Percentiles rank a stretch among this genome's conserved stretches.
Evolutionary conservation across 2,329 filamentous ascomycete species (phyloP).

Genomic region (Dendryphion nanum): DNA sequence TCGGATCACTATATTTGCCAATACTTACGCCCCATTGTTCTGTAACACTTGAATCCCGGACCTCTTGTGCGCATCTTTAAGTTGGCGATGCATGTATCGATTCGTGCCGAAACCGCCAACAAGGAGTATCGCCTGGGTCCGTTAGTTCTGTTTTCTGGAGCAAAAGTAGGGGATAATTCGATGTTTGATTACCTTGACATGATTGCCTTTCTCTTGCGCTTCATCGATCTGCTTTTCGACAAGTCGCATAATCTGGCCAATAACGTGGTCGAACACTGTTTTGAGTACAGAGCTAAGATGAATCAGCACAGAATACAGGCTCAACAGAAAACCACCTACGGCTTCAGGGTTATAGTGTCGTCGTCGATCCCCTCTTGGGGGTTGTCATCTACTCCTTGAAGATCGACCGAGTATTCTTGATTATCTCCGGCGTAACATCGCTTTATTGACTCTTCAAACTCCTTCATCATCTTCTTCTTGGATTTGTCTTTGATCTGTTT

Average conservation of each 20-base stretch:
- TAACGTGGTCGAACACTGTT: constrained; percentile 12
- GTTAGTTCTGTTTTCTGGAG: too few relatives aligned
- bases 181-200: constrained; percentile 2
- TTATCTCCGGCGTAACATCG: constrained; percentile 3
- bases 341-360: constrained; percentile 11
- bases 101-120: constrained; percentile 12
- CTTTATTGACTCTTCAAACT: constrained; percentile 4
- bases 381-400: constrained; percentile 13
- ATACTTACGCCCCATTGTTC: too few relatives aligned
- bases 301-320: not conserved
- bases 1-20: too few relatives aligned
- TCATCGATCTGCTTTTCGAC: constrained; percentile 15
- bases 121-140: constrained; percentile 10
- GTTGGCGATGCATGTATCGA: constrained; percentile 8
- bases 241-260: constrained; percentile 10
- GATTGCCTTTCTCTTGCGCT: constrained; percentile 5
- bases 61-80: too few relatives aligned
- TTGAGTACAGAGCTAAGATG: constrained; percentile 3
- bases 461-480: constrained; percentile 4
- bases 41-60: too few relatives aligned
- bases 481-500: constrained; percentile 2
- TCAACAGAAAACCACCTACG: constrained; percentile 3
- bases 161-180: not conserved
- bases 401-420: constrained; percentile 8
- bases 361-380: constrained; percentile 11